A percentile compares a stretch with the other conserved stretches of the same genome.
phyloP scores from a whole-genome alignment of 2,329 filamentous ascomycete genomes.

The Diplodia mutila region DNA sequence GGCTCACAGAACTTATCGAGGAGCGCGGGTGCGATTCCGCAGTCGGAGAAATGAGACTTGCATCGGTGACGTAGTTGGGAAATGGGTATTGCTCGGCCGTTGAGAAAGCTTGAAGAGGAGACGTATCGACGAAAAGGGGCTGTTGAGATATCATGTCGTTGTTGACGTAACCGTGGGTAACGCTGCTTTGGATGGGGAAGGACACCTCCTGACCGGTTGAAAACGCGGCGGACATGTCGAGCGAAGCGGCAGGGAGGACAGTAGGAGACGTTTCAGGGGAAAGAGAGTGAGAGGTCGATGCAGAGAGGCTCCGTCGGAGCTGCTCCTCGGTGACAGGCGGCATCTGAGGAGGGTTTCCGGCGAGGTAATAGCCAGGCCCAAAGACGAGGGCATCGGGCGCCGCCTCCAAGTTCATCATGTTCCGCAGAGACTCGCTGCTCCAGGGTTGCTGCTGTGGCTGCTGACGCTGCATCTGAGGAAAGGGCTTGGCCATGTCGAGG shows the following conservation, averaged over 20 bases:
- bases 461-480: conserved; percentile 4
- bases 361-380: conserved; percentile 13
- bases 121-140: conserved; percentile 22
- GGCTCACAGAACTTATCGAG: conserved; percentile 5
- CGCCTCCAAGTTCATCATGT: conserved; percentile 21
- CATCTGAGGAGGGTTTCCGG: background rate
- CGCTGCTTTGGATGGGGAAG: conserved; percentile 7
- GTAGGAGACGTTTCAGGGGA: conserved; percentile 19
- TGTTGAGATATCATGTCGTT: conserved; percentile 7
- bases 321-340: conserved; percentile 18
- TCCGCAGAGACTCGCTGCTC: conserved; percentile 14
- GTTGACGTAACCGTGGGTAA: background rate
- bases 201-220: conserved; percentile 12
- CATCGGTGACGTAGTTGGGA: conserved; percentile 3
- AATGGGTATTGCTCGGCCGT: conserved; percentile 11
- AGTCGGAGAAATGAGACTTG: conserved; percentile 6
- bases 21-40: conserved; percentile 5
- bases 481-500: conserved; percentile 8
- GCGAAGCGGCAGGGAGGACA: background rate
- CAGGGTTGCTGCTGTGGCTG: conserved; percentile 16
- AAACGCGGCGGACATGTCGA: conserved; percentile 14
- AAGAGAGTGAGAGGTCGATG: conserved; percentile 18
- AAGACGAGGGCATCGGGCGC: conserved; percentile 19
- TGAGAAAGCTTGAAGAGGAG: conserved; percentile 7
- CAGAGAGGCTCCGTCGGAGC: conserved; percentile 21